Evolutionary conservation across 1,139 yeast species (phyloP).

Genomic region (Groenewaldozyma auringiensis): DNA sequence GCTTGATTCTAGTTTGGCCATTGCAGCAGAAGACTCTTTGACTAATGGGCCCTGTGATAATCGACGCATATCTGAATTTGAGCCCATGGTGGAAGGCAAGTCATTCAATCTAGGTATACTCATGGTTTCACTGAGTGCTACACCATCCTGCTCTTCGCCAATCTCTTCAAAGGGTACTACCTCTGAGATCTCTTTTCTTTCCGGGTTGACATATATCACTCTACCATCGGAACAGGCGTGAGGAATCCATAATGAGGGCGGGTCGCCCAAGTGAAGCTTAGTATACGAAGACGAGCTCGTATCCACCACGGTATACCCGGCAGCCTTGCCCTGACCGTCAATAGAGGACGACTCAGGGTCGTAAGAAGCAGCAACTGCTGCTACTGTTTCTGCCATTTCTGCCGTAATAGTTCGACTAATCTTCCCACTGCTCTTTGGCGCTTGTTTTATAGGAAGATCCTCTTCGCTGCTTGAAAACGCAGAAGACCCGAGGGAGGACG

Average conservation of each 20-base stretch:
- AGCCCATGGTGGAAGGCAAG: not conserved
- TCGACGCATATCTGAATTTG: not conserved
- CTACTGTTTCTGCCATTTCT: not conserved
- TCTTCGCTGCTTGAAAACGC: slow-evolving; percentile 9
- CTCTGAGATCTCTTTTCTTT: slow-evolving; percentile 17
- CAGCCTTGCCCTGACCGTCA: slow-evolving; percentile 4
- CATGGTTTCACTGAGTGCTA: not conserved
- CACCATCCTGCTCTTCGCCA: not conserved
- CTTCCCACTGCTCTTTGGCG: not conserved
- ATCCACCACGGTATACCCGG: slow-evolving; percentile 7
- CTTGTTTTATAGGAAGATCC: not conserved
- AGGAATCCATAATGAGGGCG: slow-evolving; percentile 26
- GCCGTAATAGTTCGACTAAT: not conserved
- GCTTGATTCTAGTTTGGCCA: not conserved
- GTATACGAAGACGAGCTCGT: slow-evolving; percentile 3
- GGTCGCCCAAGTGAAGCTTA: slow-evolving; percentile 4
- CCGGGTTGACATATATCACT: slow-evolving; percentile 23
- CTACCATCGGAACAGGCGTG: slow-evolving; percentile 23
- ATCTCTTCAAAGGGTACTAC: slow-evolving; percentile 22
- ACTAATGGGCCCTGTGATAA: not conserved
- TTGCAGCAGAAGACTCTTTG: not conserved
- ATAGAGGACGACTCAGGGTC: slow-evolving; percentile 7
- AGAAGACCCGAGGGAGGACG: slow-evolving; percentile 11
- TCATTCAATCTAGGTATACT: not conserved
- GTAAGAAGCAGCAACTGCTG: not conserved